Conservation (phyloP, 2,329 filamentous ascomycete species). For the Xylaria sp. region DNA sequence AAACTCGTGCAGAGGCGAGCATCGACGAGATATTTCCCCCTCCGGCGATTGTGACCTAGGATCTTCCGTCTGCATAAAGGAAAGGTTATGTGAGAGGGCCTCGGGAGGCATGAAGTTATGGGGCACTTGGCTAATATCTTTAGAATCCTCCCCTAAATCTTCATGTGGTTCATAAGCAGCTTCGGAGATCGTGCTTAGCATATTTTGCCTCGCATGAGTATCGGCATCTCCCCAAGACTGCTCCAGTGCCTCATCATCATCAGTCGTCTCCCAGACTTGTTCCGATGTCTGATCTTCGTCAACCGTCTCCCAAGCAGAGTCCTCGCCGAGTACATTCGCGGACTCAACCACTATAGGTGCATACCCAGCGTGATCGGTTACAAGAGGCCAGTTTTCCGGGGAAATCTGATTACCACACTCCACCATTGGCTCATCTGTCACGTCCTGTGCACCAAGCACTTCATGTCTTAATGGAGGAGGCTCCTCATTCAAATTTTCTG, state of each 20-base stretch:
- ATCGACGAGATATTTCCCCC: background rate
- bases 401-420: background rate
- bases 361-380: background rate
- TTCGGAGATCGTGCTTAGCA: background rate
- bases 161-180: conserved; percentile 2
- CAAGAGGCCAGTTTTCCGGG: background rate
- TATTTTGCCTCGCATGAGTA: background rate
- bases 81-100: background rate
- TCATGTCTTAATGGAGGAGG: background rate
- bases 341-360: background rate
- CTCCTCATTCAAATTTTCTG: background rate
- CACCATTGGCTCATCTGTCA: background rate
- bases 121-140: background rate
- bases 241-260: conserved; percentile 23
- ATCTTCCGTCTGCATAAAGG: background rate
- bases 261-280: conserved; percentile 23
- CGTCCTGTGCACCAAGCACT: background rate
- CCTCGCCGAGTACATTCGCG: conserved; percentile 15
- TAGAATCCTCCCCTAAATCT: background rate
- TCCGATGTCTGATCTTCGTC: conserved; percentile 25
- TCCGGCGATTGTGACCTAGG: background rate
- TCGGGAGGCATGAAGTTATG: background rate
- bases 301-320: conserved; percentile 26
- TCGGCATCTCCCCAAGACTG: conserved; percentile 1
- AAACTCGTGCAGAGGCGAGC: background rate